These are phyloP conservation scores for Coemansia sp. DNA, from an alignment of 192 early-diverging fungal genomes.

Conservation along the genomic window DNA sequence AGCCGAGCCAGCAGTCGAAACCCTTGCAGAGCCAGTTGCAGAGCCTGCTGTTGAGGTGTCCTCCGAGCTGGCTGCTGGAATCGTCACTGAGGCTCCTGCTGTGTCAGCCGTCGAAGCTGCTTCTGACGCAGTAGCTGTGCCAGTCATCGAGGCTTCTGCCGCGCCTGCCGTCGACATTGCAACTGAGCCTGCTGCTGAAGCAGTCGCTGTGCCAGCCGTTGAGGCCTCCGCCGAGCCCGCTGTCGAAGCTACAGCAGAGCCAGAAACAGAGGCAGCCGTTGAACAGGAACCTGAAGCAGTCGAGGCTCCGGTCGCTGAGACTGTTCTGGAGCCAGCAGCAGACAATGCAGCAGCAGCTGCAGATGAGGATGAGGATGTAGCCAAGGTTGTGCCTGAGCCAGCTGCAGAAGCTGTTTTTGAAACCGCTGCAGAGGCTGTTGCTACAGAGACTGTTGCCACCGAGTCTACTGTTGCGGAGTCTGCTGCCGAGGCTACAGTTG, in stretches of 20 bases:
- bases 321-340: neutral
- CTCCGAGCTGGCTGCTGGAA: no score
- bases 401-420: conserved; percentile 3
- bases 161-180: no score
- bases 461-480: conserved; percentile 6
- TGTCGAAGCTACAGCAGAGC: conserved; percentile 2
- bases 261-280: no score
- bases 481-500: neutral
- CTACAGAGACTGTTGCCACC: conserved; percentile 2
- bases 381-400: no score
- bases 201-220: neutral
- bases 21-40: no score
- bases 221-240: neutral
- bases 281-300: no score
- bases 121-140: neutral
- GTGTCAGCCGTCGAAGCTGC: no score
- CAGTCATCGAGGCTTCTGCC: neutral
- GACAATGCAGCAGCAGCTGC: neutral
- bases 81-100: neutral
- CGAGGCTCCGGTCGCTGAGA: no score
- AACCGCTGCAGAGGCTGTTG: neutral
- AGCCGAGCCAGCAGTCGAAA: no score
- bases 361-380: no score
- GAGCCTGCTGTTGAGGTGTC: no score
- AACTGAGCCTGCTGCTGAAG: neutral